phyloP scores from a whole-genome alignment of 2,329 filamentous ascomycete genomes.

The Paecilomyces sp. region DNA sequence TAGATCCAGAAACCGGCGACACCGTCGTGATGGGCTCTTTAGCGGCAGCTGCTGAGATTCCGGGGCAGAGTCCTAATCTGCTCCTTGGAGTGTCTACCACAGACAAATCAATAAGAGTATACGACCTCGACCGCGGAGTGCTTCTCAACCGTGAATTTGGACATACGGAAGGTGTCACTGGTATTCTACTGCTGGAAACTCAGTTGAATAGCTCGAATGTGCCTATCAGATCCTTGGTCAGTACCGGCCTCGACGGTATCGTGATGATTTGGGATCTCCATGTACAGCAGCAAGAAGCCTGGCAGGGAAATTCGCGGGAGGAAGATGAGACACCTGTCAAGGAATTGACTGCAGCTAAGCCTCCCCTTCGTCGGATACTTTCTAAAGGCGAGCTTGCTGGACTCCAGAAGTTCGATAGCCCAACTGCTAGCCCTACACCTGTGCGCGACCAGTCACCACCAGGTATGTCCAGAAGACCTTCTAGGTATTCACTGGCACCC shows the following conservation, averaged over 20 bases:
- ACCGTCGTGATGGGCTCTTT: slow-evolving; percentile 77
- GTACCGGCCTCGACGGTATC: slow-evolving; percentile 70
- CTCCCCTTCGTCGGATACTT: slow-evolving; percentile 75
- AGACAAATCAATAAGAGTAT: slow-evolving; percentile 90
- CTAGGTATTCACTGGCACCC: slow-evolving; percentile 43
- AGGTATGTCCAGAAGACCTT: slow-evolving; percentile 49
- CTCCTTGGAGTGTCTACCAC: slow-evolving; percentile 86
- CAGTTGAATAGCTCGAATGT: slow-evolving; percentile 29
- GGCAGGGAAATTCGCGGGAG: slow-evolving; percentile 17
- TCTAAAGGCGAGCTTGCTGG: slow-evolving; percentile 82
- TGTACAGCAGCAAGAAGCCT: slow-evolving; percentile 25
- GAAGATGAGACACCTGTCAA: slow-evolving; percentile 37
- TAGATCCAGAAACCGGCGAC: slow-evolving; percentile 72
- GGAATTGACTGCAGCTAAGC: slow-evolving; percentile 51
- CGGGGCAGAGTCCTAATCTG: slow-evolving; percentile 55
- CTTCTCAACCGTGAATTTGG: slow-evolving; percentile 89
- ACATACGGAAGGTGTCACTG: slow-evolving; percentile 88
- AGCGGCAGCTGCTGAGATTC: slow-evolving; percentile 48
- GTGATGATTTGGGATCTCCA: slow-evolving; percentile 67
- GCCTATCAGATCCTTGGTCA: slow-evolving; percentile 52
- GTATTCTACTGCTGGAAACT: slow-evolving; percentile 62
- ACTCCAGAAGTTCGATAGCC: slow-evolving; percentile 52
- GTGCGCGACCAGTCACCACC: slow-evolving; percentile 43
- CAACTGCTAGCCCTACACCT: slow-evolving; percentile 35
- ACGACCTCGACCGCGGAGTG: slow-evolving; percentile 67